A percentile compares a stretch with the other conserved stretches of the same genome.
Conservation (phyloP, 495 filamentous ascomycete genomes). For the Tirmania nivea region DNA sequence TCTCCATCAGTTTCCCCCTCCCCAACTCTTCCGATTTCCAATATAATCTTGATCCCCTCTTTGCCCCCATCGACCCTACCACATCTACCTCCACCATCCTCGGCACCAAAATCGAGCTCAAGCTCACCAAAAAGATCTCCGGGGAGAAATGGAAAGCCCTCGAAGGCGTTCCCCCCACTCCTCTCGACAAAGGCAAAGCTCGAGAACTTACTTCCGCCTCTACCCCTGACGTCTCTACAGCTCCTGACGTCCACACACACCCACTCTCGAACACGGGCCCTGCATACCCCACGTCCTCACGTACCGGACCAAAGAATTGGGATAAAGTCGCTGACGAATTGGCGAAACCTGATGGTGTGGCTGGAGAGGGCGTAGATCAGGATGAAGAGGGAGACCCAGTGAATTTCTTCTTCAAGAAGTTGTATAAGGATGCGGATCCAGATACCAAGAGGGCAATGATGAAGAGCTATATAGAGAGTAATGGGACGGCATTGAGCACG, state of each 20-base stretch:
- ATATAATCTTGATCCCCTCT: constrained; percentile 53
- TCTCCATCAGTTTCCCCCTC: constrained; percentile 47
- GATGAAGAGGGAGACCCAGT: constrained; percentile 47
- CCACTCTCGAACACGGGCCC: constrained; percentile 25
- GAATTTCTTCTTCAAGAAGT: constrained; percentile 73
- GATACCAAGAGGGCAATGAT: constrained; percentile 87
- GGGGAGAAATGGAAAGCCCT: constrained; percentile 59
- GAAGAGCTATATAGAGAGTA: constrained; percentile 88
- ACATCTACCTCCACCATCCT: constrained; percentile 41
- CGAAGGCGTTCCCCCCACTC: constrained; percentile 24
- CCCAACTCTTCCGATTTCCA: constrained; percentile 33
- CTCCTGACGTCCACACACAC: constrained; percentile 1
- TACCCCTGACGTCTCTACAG: neutral
- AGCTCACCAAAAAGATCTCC: constrained; percentile 40
- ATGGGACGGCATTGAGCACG: constrained; percentile 81
- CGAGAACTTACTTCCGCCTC: constrained; percentile 1
- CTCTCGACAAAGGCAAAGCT: constrained; percentile 13
- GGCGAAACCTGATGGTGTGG: constrained; percentile 19
- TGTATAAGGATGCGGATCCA: constrained; percentile 56
- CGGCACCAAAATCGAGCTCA: constrained; percentile 67
- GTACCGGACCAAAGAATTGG: constrained; percentile 72
- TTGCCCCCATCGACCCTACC: constrained; percentile 37
- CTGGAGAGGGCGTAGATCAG: constrained; percentile 29
- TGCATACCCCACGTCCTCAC: constrained; percentile 74
- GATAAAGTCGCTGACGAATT: constrained; percentile 49